Percentiles rank a stretch among this genome's conserved stretches.
Conservation (phyloP, 2,329 filamentous ascomycete genomes). For the Colletotrichum lentis region DNA sequence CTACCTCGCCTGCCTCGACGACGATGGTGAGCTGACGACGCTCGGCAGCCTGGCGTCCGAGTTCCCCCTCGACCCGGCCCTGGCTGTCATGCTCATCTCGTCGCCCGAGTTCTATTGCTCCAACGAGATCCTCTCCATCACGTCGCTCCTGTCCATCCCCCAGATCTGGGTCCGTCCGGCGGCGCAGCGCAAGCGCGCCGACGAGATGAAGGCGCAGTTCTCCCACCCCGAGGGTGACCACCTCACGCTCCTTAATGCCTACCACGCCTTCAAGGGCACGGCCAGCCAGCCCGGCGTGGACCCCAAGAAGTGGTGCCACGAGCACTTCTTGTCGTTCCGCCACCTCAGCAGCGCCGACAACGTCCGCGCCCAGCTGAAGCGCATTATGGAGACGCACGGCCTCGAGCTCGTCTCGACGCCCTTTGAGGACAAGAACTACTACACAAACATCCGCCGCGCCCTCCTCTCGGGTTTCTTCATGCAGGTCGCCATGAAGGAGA, state of each 20-base stretch:
- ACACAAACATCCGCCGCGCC: slow-evolving; percentile 93
- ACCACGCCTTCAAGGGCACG: slow-evolving; percentile 92
- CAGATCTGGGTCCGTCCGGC: slow-evolving; percentile 92
- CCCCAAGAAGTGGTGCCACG: slow-evolving; percentile 91
- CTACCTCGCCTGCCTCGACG: slow-evolving; percentile 93
- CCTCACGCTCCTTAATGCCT: slow-evolving; percentile 94
- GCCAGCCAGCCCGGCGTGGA: slow-evolving; percentile 72
- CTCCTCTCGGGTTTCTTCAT: slow-evolving; percentile 98
- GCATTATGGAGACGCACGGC: slow-evolving; percentile 94
- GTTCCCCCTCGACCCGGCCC: slow-evolving; percentile 90
- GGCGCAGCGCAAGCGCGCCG: slow-evolving; percentile 84
- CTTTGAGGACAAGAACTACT: slow-evolving; percentile 97
- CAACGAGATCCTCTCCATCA: slow-evolving; percentile 96
- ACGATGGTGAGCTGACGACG: slow-evolving; percentile 90
- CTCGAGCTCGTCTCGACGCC: slow-evolving; percentile 87
- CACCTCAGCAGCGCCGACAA: slow-evolving; percentile 93
- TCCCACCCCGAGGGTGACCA: slow-evolving; percentile 94
- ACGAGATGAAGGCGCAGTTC: slow-evolving; percentile 97
- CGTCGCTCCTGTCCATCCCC: slow-evolving; percentile 90
- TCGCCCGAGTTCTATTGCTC: slow-evolving; percentile 99
- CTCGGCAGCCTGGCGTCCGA: slow-evolving; percentile 90
- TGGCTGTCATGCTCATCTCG: slow-evolving; percentile 97
- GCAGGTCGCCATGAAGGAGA: slow-evolving; percentile 96
- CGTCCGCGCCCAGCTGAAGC: slow-evolving; percentile 87
- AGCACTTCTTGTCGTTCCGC: slow-evolving; percentile 91